Percentiles rank a stretch among this genome's conserved stretches.
phyloP scores from a whole-genome alignment of 805 yeast species.

The Metschnikowia lochheadii region DNA sequence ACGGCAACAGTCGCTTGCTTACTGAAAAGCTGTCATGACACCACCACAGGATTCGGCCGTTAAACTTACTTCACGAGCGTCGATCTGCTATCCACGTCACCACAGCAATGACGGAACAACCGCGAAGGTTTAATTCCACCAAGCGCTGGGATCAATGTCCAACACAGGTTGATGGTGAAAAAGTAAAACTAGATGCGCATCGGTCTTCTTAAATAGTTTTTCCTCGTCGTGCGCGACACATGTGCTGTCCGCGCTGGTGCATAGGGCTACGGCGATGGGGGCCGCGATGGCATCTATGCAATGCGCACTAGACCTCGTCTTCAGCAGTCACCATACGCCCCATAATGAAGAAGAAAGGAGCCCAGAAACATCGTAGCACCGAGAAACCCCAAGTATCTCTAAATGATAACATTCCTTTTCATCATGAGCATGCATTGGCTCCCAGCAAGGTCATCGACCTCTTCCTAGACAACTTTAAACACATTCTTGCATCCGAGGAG shows the following conservation, averaged over 20 bases:
- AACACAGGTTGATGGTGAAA: constrained; percentile 48
- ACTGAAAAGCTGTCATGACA: constrained; percentile 42
- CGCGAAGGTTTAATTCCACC: constrained; percentile 27
- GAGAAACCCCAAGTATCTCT: background rate
- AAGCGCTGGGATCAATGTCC: constrained; percentile 40
- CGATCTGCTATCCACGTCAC: constrained; percentile 53
- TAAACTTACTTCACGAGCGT: constrained; percentile 67
- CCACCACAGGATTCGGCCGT: constrained; percentile 39
- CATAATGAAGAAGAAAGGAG: background rate
- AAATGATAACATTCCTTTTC: constrained; percentile 31
- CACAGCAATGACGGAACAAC: constrained; percentile 29
- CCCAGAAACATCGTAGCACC: background rate
- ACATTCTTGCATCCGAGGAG: constrained; percentile 31
- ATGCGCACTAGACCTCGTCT: background rate
- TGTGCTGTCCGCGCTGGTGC: background rate
- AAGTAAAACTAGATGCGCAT: constrained; percentile 8
- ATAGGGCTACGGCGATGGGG: constrained; percentile 3
- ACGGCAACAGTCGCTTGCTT: constrained; percentile 20
- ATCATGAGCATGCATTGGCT: constrained; percentile 28
- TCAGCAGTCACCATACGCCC: background rate
- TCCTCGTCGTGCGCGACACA: constrained; percentile 1
- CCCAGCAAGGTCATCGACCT: constrained; percentile 35
- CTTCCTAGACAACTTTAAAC: constrained; percentile 30
- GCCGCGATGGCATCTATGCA: background rate
- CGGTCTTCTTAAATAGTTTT: constrained; percentile 1